Percentiles rank a stretch among this genome's conserved stretches.
Evolutionary conservation across 495 filamentous ascomycete genomes (phyloP).

Genomic region (Beverwykella pulmonaria): DNA sequence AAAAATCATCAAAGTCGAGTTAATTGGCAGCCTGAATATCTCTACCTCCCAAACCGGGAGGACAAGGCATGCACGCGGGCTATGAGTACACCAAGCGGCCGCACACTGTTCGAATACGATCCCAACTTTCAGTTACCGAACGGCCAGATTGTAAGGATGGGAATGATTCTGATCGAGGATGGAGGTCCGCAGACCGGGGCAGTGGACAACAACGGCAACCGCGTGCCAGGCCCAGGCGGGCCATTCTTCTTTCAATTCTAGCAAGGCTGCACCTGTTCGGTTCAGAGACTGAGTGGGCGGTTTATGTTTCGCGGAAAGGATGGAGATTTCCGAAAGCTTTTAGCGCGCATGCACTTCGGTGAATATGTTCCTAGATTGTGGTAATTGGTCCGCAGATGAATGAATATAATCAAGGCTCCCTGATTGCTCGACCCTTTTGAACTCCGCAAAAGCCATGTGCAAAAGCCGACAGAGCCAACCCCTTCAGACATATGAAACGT

Average conservation of each 20-base stretch:
- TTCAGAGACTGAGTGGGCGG: neutral
- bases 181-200: neutral
- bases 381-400: too few relatives aligned
- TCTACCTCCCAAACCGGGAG: neutral
- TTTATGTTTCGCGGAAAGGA: neutral
- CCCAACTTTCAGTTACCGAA: neutral
- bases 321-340: neutral
- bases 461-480: neutral
- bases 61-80: neutral
- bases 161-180: neutral
- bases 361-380: too few relatives aligned
- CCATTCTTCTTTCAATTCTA: conserved; percentile 4
- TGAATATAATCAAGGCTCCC: too few relatives aligned
- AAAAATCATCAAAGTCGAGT: neutral
- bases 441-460: neutral
- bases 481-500: neutral
- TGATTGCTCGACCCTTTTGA: too few relatives aligned
- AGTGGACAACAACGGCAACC: neutral
- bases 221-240: neutral
- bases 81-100: neutral
- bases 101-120: neutral
- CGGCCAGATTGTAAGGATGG: neutral
- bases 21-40: neutral
- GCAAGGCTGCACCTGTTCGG: neutral
- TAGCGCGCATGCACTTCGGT: too few relatives aligned